These are phyloP conservation scores for Phoma herbarum DNA, from an alignment of 2,329 filamentous ascomycete species.

Conservation along the genomic window DNA sequence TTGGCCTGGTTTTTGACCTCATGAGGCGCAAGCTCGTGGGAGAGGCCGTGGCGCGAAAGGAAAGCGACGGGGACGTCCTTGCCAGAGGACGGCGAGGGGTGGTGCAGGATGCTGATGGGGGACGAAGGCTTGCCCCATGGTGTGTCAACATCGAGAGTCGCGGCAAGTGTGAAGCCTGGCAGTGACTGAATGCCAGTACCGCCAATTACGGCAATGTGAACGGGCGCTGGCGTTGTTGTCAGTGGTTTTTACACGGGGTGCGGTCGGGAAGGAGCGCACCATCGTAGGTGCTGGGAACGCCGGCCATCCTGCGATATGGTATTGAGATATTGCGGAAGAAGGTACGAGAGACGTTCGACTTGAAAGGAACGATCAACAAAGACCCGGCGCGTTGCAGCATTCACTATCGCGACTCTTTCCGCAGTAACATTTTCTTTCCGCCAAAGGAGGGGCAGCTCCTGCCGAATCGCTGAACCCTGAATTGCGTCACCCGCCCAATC, in stretches of 20 bases:
- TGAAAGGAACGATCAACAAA: not conserved
- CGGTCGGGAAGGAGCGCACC: conserved; percentile 28
- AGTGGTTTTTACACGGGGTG: conserved; percentile 8
- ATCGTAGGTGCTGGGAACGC: conserved; percentile 46
- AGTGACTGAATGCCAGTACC: conserved; percentile 92
- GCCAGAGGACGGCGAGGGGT: conserved; percentile 74
- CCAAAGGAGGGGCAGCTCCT: conserved; percentile 31
- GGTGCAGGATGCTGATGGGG: conserved; percentile 86
- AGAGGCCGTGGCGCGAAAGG: conserved; percentile 86
- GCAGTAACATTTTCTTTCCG: conserved; percentile 31
- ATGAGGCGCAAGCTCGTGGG: conserved; percentile 91
- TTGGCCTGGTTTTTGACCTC: conserved; percentile 96
- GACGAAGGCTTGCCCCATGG: conserved; percentile 87
- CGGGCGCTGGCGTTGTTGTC: conserved; percentile 51
- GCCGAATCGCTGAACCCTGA: conserved; percentile 31
- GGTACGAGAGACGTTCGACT: conserved; percentile 1
- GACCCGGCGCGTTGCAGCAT: conserved; percentile 30
- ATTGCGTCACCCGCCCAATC: conserved; percentile 33
- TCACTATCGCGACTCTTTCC: conserved; percentile 19
- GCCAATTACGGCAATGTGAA: conserved; percentile 62
- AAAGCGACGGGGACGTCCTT: conserved; percentile 78
- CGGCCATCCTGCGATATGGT: conserved; percentile 46
- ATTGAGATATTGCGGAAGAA: conserved; percentile 30
- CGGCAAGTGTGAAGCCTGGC: conserved; percentile 84
- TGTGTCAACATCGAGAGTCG: conserved; percentile 77